phyloP scores from a whole-genome alignment of 306 rosid genomes.

The Neltuma alba region DNA sequence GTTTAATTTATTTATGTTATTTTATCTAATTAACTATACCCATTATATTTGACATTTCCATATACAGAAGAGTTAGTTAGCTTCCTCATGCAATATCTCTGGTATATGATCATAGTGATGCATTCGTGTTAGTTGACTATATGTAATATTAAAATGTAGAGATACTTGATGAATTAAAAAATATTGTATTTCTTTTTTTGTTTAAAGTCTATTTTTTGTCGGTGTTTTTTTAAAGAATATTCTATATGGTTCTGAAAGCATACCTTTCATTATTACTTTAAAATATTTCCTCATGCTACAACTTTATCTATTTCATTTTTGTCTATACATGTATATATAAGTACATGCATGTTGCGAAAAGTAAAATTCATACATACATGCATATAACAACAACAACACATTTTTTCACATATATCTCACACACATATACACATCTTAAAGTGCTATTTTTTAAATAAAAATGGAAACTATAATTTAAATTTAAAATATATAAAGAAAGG shows the following conservation, averaged over 20 bases:
- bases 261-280: background rate
- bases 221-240: background rate
- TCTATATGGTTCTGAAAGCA: background rate
- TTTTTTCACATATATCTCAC: no score
- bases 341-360: background rate
- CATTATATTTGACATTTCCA: background rate
- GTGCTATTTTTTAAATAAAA: background rate
- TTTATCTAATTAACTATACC: background rate
- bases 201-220: background rate
- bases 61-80: background rate
- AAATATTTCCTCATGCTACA: background rate
- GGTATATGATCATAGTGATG: background rate
- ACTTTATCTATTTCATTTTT: background rate
- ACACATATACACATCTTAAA: background rate
- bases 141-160: background rate
- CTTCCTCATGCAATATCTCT: background rate
- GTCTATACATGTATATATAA: background rate
- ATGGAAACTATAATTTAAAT: background rate
- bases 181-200: background rate
- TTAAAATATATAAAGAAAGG: no score
- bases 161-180: background rate
- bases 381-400: background rate
- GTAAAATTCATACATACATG: background rate
- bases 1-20: background rate
- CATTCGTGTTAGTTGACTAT: background rate